Conservation (phyloP, 805 yeast species). For the Nakazawaea laoshanensis region DNA sequence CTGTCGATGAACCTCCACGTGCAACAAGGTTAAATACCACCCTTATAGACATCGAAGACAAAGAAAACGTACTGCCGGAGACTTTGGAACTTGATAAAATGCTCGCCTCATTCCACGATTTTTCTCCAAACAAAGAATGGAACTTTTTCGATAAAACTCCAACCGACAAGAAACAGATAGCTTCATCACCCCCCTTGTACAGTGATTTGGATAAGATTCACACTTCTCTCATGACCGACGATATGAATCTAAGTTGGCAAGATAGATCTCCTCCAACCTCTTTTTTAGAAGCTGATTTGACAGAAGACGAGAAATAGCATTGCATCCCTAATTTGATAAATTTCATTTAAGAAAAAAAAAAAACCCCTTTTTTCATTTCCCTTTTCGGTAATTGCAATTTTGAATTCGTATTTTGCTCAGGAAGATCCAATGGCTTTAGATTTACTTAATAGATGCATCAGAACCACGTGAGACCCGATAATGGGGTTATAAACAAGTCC, state of each 20-base stretch:
- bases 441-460: too few species aligned
- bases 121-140: neutral
- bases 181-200: conserved; percentile 9
- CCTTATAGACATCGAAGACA: conserved; percentile 25
- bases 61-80: conserved; percentile 7
- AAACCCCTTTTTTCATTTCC: too few species aligned
- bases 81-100: conserved; percentile 6
- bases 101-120: conserved; percentile 19
- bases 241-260: conserved; percentile 4
- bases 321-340: too few species aligned
- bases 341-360: too few species aligned
- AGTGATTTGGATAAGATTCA: conserved; percentile 1
- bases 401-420: too few species aligned
- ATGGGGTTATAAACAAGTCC: too few species aligned
- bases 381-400: too few species aligned
- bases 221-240: conserved; percentile 8
- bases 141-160: conserved; percentile 4
- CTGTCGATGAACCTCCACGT: conserved; percentile 34
- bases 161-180: conserved; percentile 1
- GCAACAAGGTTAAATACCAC: conserved; percentile 37
- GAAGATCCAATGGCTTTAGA: too few species aligned
- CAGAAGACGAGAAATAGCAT: conserved; percentile 6
- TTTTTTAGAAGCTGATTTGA: conserved; percentile 3
- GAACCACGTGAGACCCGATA: too few species aligned
- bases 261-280: conserved; percentile 8